Percentiles rank a stretch among this genome's conserved stretches.
phyloP scores from a whole-genome alignment of 768 basidiomycete genomes.

The Naganishia onofrii region DNA sequence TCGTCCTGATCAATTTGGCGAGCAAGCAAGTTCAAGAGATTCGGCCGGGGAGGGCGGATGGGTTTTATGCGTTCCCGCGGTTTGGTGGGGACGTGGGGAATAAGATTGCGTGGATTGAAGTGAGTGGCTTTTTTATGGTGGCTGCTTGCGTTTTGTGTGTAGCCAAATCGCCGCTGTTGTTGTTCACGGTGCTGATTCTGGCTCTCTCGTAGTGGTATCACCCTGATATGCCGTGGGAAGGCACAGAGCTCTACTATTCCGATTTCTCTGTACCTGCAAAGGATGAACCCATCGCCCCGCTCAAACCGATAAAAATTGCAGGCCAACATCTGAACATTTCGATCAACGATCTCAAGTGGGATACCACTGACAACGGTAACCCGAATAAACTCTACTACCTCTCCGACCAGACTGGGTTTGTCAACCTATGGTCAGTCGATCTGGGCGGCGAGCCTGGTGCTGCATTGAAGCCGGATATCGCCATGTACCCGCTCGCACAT shows the following conservation, averaged over 20 bases:
- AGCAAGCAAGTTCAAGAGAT: constrained; percentile 53
- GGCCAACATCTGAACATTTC: constrained; percentile 59
- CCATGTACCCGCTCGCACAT: constrained; percentile 54
- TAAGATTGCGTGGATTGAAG: constrained; percentile 66
- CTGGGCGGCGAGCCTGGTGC: constrained; percentile 19
- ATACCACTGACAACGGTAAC: constrained; percentile 46
- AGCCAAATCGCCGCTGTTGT: too few species aligned
- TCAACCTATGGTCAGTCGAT: constrained; percentile 64
- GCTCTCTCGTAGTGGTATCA: constrained; percentile 50
- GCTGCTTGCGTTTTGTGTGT: too few species aligned
- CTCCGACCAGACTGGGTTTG: constrained; percentile 65
- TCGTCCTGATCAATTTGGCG: constrained; percentile 61
- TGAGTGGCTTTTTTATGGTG: constrained; percentile 39
- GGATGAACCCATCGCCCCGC: constrained; percentile 45
- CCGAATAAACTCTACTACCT: constrained; percentile 62
- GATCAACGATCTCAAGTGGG: constrained; percentile 65
- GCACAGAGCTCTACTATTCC: constrained; percentile 60
- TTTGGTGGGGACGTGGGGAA: constrained; percentile 63
- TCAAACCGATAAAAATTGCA: constrained; percentile 57
- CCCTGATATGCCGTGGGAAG: constrained; percentile 73
- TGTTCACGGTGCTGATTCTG: not conserved
- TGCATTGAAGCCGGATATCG: not conserved
- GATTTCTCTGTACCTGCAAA: constrained; percentile 50
- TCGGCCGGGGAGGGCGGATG: constrained; percentile 60
- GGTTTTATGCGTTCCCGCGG: constrained; percentile 67